Conservation (phyloP, 495 filamentous ascomycete genomes). For the Alectoria sarmentosa region DNA sequence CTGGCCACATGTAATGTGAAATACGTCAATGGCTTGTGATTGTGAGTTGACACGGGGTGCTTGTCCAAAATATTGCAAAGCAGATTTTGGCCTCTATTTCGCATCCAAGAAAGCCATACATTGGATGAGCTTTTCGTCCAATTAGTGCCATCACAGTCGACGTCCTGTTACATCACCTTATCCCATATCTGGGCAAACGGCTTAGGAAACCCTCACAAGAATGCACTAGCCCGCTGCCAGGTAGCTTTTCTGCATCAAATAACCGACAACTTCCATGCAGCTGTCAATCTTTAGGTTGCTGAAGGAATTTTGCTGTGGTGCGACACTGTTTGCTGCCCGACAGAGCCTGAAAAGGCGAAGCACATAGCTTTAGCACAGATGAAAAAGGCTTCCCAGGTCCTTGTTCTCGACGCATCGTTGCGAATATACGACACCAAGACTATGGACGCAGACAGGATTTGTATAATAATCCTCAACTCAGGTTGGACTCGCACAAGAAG, state of each 20-base stretch:
- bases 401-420: slow-evolving; percentile 24
- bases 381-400: slow-evolving; percentile 26
- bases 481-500: slow-evolving; percentile 10
- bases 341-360: slow-evolving; percentile 21
- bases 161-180: slow-evolving; percentile 21
- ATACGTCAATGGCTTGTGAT: slow-evolving; percentile 2
- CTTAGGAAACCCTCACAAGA: slow-evolving; percentile 30
- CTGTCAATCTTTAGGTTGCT: neutral
- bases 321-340: slow-evolving; percentile 33
- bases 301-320: slow-evolving; percentile 27
- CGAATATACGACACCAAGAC: neutral
- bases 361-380: slow-evolving; percentile 28
- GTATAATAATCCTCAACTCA: neutral
- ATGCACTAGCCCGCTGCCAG: slow-evolving; percentile 30
- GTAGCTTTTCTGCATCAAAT: slow-evolving; percentile 21
- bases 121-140: neutral
- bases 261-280: slow-evolving; percentile 8
- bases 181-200: slow-evolving; percentile 36
- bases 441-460: neutral
- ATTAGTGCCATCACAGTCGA: neutral
- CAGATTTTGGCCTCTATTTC: slow-evolving; percentile 10
- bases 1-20: slow-evolving; percentile 2
- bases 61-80: slow-evolving; percentile 4
- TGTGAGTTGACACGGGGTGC: slow-evolving; percentile 3
- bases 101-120: neutral